Percentiles rank a stretch among this genome's conserved stretches.
Evolutionary conservation across 768 basidiomycete species (phyloP).

Genomic region (Hysterangium stoloniferum): DNA sequence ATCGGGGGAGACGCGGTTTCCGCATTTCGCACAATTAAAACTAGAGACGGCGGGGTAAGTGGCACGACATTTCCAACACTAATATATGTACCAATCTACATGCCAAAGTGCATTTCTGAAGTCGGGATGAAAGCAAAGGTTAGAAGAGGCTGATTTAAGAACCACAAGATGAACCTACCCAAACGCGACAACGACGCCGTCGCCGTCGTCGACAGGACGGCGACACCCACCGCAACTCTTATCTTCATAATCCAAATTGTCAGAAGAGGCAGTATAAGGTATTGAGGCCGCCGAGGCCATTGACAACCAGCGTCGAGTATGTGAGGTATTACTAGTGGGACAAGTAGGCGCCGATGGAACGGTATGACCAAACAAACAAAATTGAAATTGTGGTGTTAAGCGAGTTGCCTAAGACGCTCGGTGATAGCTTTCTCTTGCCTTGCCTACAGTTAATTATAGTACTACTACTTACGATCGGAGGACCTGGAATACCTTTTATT

Average conservation of each 20-base stretch:
- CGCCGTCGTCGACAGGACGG: conserved; percentile 69
- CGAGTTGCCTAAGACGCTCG: no score
- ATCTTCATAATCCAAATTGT: conserved; percentile 32
- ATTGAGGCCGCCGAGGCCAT: conserved; percentile 10
- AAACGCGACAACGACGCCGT: conserved; percentile 89
- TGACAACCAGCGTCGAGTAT: conserved; percentile 1
- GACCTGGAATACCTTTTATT: no score
- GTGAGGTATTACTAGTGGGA: conserved; percentile 3
- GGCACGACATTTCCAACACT: conserved; percentile 6
- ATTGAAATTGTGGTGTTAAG: no score
- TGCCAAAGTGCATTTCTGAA: conserved; percentile 89
- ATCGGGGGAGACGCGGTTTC: conserved; percentile 87
- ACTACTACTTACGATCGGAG: neutral
- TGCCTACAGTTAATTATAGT: neutral
- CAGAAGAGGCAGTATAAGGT: conserved; percentile 3
- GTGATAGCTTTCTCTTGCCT: neutral
- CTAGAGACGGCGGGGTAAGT: conserved; percentile 19
- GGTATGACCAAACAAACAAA: no score
- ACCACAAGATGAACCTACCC: conserved; percentile 50
- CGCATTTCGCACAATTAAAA: conserved; percentile 96
- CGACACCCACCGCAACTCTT: conserved; percentile 79
- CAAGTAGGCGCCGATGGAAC: conserved; percentile 1
- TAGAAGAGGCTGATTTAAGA: conserved; percentile 7
- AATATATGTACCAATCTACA: conserved; percentile 51
- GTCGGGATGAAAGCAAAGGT: conserved; percentile 7